These are phyloP conservation scores for Dactylellina haptotyla DNA, from an alignment of 2,329 filamentous ascomycete species.

Conservation along the genomic window DNA sequence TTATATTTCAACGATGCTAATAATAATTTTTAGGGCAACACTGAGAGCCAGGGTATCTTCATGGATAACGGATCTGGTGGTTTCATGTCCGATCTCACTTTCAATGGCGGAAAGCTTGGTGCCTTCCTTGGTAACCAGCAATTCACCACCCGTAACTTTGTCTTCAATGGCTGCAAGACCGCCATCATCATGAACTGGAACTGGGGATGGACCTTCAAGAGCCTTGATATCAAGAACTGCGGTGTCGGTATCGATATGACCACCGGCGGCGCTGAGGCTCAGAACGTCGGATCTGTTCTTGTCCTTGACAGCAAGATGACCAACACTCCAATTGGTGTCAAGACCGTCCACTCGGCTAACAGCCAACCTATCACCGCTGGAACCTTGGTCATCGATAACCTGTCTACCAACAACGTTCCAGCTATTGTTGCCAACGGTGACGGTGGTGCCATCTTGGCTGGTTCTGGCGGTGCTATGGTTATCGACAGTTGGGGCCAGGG, in stretches of 20 bases:
- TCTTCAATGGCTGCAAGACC: slow-evolving; percentile 82
- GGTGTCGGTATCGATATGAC: slow-evolving; percentile 83
- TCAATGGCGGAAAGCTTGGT: slow-evolving; percentile 82
- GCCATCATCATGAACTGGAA: slow-evolving; percentile 92
- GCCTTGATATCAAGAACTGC: slow-evolving; percentile 77
- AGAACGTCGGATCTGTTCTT: slow-evolving; percentile 86
- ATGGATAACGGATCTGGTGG: slow-evolving; percentile 76
- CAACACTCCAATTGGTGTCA: slow-evolving; percentile 79
- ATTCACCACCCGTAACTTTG: slow-evolving; percentile 84
- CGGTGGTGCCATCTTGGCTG: slow-evolving; percentile 64
- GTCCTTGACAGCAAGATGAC: slow-evolving; percentile 82
- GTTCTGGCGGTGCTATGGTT: slow-evolving; percentile 32
- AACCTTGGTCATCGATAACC: slow-evolving; percentile 72
- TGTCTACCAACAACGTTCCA: slow-evolving; percentile 70
- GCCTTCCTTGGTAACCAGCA: slow-evolving; percentile 87
- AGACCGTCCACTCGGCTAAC: slow-evolving; percentile 81
- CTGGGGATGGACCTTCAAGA: slow-evolving; percentile 86
- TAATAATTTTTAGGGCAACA: slow-evolving; percentile 34
- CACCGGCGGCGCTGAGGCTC: slow-evolving; percentile 68
- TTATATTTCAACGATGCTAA: not conserved
- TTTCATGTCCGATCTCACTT: slow-evolving; percentile 83
- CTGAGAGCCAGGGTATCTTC: slow-evolving; percentile 65
- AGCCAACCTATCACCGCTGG: slow-evolving; percentile 69
- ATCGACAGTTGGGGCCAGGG: slow-evolving; percentile 52
- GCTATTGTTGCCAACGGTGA: slow-evolving; percentile 91